phyloP scores from a whole-genome alignment of 306 rosid genomes.

The Astragalus glycyphyllos region DNA sequence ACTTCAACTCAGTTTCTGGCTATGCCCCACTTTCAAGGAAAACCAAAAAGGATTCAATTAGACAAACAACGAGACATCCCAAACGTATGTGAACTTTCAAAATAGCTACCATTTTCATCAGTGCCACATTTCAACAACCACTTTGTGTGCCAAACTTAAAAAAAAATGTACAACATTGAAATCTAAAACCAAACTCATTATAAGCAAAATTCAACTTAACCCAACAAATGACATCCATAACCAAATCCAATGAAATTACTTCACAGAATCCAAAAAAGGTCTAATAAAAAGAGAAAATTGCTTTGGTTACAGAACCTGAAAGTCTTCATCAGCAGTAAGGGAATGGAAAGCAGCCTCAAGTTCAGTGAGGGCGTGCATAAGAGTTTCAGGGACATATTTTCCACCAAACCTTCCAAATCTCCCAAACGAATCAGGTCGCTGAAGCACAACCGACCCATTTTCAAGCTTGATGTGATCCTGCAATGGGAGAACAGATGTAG shows the following conservation, averaged over 20 bases:
- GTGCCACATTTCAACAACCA: conserved; percentile 35
- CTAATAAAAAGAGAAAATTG: neutral
- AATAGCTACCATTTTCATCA: neutral
- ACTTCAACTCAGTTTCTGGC: conserved; percentile 1
- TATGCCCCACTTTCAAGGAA: conserved; percentile 4
- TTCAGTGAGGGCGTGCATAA: conserved; percentile 87
- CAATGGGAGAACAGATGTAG: conserved; percentile 49
- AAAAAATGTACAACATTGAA: neutral
- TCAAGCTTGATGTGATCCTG: conserved; percentile 2
- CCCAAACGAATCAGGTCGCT: conserved; percentile 89
- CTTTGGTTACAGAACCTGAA: conserved; percentile 63
- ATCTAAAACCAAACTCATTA: neutral
- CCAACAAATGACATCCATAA: conserved; percentile 6
- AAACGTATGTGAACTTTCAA: neutral
- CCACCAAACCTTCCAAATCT: conserved; percentile 92
- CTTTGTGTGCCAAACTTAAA: neutral
- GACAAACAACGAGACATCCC: conserved; percentile 15
- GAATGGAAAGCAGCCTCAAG: conserved; percentile 79
- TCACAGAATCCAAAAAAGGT: neutral
- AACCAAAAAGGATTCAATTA: conserved; percentile 19
- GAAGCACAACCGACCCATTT: conserved; percentile 47
- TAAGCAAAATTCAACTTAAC: conserved; percentile 8
- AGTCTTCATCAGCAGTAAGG: conserved; percentile 68
- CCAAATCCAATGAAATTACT: conserved; percentile 20
- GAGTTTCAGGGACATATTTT: conserved; percentile 93